phyloP scores from a whole-genome alignment of 345 rosid species.

The Syzygium jambos region DNA sequence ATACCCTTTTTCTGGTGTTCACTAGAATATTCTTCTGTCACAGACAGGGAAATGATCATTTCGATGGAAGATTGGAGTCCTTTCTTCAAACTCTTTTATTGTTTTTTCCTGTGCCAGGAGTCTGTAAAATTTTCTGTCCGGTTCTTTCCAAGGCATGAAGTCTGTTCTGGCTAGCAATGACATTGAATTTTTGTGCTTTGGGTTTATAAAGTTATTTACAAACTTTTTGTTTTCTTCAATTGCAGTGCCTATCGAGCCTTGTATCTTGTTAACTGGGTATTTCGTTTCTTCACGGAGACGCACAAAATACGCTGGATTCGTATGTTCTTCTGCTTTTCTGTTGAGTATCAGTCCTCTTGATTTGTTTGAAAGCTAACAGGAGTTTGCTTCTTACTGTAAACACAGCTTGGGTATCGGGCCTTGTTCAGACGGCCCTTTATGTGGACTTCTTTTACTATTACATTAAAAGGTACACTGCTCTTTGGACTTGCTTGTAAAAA shows the following conservation, averaged over 20 bases:
- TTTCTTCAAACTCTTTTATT: background rate
- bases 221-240: background rate
- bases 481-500: background rate
- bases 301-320: slow-evolving; percentile 27
- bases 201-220: background rate
- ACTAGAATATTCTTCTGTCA: background rate
- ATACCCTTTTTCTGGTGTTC: background rate
- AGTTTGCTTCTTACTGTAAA: background rate
- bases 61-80: background rate
- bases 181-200: background rate
- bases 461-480: slow-evolving; percentile 18
- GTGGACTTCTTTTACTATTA: slow-evolving; percentile 46
- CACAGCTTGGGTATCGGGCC: slow-evolving; percentile 40
- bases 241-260: slow-evolving; percentile 34
- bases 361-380: background rate
- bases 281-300: slow-evolving; percentile 24
- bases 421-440: slow-evolving; percentile 39
- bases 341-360: background rate
- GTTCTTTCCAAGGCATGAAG: background rate
- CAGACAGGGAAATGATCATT: background rate
- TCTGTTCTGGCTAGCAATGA: background rate
- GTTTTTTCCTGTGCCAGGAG: background rate
- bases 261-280: slow-evolving; percentile 40
- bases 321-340: slow-evolving; percentile 10
- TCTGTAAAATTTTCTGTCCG: background rate